Conservation (phyloP, 2,329 filamentous ascomycete genomes). For the Calonectria naviculata region DNA sequence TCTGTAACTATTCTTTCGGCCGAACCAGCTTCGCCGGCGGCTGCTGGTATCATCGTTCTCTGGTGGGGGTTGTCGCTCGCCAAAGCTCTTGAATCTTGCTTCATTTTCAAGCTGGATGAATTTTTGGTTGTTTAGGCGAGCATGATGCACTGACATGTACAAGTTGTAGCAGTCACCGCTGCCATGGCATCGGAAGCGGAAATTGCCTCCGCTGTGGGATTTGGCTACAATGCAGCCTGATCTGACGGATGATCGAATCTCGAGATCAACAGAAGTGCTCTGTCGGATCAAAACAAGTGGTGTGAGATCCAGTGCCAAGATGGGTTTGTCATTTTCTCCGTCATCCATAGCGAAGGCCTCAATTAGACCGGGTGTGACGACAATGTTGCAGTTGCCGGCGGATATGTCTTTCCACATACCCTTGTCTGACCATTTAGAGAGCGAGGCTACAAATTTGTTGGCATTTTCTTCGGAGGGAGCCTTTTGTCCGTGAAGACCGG, state of each 20-base stretch:
- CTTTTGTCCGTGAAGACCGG: conserved; percentile 63
- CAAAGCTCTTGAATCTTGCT: conserved; percentile 79
- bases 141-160: conserved; percentile 87
- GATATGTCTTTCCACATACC: conserved; percentile 70
- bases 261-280: conserved; percentile 92
- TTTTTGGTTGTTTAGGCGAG: conserved; percentile 91
- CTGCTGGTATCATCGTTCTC: conserved; percentile 61
- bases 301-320: conserved; percentile 85
- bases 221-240: conserved; percentile 74
- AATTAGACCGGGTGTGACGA: conserved; percentile 68
- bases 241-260: conserved; percentile 88
- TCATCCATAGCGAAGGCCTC: conserved; percentile 61
- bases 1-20: conserved; percentile 73
- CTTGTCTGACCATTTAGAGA: conserved; percentile 72
- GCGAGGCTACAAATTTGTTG: conserved; percentile 61
- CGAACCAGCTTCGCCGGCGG: conserved; percentile 67
- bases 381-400: conserved; percentile 62
- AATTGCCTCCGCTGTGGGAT: conserved; percentile 74
- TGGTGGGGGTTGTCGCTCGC: conserved; percentile 61
- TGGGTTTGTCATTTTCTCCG: conserved; percentile 53
- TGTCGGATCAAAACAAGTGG: conserved; percentile 90
- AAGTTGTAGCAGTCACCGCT: conserved; percentile 82
- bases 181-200: conserved; percentile 88
- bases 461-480: conserved; percentile 52
- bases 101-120: conserved; percentile 78